These are phyloP conservation scores for Rhodotorula sp. DNA, from an alignment of 1,284 basidiomycete species.

Conservation along the genomic window DNA sequence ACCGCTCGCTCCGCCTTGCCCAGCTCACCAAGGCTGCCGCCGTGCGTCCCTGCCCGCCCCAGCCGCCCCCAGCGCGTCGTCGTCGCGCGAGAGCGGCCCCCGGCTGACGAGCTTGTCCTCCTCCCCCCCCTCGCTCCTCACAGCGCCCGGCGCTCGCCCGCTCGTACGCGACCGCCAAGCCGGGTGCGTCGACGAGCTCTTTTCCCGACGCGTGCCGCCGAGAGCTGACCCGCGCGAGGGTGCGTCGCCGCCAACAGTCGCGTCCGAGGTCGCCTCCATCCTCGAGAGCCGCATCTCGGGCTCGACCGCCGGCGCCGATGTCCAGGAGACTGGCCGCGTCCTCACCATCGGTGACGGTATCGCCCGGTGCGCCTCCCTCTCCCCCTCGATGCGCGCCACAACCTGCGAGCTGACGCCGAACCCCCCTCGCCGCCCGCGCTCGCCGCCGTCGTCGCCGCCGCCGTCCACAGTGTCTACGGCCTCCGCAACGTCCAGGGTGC, in stretches of 20 bases:
- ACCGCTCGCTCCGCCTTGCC: constrained; percentile 37
- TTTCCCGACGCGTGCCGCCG: neutral
- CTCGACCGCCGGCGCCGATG: constrained; percentile 82
- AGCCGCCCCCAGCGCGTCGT: neutral
- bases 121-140: constrained; percentile 20
- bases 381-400: neutral
- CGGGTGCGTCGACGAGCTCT: constrained; percentile 66
- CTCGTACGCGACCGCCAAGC: constrained; percentile 95
- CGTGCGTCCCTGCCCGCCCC: constrained; percentile 1
- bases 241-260: constrained; percentile 71
- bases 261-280: constrained; percentile 98
- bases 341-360: constrained; percentile 99
- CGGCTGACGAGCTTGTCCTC: constrained; percentile 3
- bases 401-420: neutral
- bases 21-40: constrained; percentile 34
- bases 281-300: constrained; percentile 98
- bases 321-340: constrained; percentile 98
- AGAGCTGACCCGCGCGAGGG: constrained; percentile 49
- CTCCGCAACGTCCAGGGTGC: constrained; percentile 80
- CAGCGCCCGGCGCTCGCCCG: constrained; percentile 42
- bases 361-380: constrained; percentile 59
- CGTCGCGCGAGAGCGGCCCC: constrained; percentile 5
- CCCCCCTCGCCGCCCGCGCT: neutral
- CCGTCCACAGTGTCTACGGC: constrained; percentile 75
- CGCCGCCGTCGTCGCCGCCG: constrained; percentile 2